A percentile compares a stretch with the other conserved stretches of the same genome.
These are phyloP conservation scores for Cinnamomum micranthum DNA, from an alignment of 164 flowering plant species.

Conservation along the genomic window DNA sequence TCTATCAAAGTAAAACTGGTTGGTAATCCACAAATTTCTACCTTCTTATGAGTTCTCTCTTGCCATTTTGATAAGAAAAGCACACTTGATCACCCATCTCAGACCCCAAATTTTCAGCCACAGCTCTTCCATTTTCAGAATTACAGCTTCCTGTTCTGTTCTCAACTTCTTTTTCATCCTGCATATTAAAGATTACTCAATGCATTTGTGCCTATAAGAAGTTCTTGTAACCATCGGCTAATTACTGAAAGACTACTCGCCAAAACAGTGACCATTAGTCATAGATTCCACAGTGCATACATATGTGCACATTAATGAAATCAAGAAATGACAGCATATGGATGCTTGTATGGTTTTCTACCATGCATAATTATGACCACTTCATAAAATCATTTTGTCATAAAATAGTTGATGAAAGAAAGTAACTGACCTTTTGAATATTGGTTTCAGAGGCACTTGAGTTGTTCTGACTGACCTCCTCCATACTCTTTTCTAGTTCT, in stretches of 20 bases:
- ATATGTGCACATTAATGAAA: neutral
- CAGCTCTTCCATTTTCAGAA: constrained; percentile 14
- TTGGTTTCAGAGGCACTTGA: constrained; percentile 17
- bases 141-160: constrained; percentile 6
- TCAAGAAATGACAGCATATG: neutral
- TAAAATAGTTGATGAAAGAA: neutral
- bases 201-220: neutral
- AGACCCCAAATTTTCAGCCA: constrained; percentile 1
- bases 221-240: neutral
- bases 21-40: neutral
- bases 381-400: too few relatives aligned
- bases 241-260: neutral
- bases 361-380: neutral
- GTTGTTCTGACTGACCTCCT: constrained; percentile 36
- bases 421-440: constrained; percentile 31
- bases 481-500: constrained; percentile 49
- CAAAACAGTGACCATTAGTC: neutral
- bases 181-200: constrained; percentile 13
- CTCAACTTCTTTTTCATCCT: constrained; percentile 16
- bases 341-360: neutral
- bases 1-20: neutral
- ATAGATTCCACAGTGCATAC: neutral
- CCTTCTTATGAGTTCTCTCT: constrained; percentile 10
- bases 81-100: neutral
- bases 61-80: constrained; percentile 12